These are phyloP conservation scores for Sporobolomyces phaffii DNA, from an alignment of 768 basidiomycete genomes.

Conservation along the genomic window DNA sequence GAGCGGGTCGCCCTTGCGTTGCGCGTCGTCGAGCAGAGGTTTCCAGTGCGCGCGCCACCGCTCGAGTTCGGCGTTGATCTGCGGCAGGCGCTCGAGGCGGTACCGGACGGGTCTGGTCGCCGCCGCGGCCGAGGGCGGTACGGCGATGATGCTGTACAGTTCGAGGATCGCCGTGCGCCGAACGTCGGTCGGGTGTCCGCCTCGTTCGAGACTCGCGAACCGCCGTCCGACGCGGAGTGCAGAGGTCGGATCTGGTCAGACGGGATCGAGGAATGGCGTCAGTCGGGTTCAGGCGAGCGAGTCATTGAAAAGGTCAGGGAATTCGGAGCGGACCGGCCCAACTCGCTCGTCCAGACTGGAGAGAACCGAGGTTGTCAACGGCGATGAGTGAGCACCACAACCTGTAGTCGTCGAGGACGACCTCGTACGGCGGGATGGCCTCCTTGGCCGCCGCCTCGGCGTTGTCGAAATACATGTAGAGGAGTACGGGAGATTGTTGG, in stretches of 20 bases:
- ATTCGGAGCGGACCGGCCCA: conserved; percentile 9
- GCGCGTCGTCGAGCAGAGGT: conserved; percentile 24
- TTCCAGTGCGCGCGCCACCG: conserved; percentile 23
- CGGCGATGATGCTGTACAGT: conserved; percentile 29
- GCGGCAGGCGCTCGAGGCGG: conserved; percentile 22
- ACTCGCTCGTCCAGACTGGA: conserved; percentile 20
- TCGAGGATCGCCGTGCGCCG: conserved; percentile 24
- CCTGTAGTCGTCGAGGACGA: conserved; percentile 17
- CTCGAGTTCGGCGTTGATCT: conserved; percentile 33
- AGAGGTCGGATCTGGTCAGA: conserved; percentile 13
- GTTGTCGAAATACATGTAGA: conserved; percentile 20
- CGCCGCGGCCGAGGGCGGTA: neutral
- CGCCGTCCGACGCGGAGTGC: conserved; percentile 18
- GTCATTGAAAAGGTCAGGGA: no score
- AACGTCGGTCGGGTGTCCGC: conserved; percentile 29
- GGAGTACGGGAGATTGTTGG: neutral
- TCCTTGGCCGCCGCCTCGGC: neutral
- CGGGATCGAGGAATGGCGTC: no score
- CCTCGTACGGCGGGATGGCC: neutral
- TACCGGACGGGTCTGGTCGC: conserved; percentile 20
- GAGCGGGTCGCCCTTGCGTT: conserved; percentile 21
- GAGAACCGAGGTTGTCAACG: conserved; percentile 24
- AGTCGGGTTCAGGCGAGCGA: no score
- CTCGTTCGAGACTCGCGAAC: conserved; percentile 15
- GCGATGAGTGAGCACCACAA: conserved; percentile 26